Evolutionary conservation across 1,139 yeast genomes (phyloP), one percentile per base, ranked within the genome.

Genomic region (Nadsonia starkeyi-henricii): DNA sequence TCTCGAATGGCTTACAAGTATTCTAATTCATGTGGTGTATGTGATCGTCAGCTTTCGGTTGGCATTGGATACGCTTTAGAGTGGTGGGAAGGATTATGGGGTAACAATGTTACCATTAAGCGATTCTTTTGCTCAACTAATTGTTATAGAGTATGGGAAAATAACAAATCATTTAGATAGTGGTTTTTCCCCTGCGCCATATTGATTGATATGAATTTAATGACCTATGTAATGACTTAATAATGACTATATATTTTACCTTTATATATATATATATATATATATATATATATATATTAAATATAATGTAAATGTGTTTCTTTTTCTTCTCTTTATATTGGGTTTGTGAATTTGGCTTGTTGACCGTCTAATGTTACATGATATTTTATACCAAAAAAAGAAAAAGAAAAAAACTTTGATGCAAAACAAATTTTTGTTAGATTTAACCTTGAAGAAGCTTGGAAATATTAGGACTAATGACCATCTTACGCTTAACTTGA

Each of bases 31-130:
- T 79, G 85, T 55, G 74, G 78, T 1, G 64, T 65, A 20, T 79
- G 85, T 56, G 59, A 64, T 1, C 49, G 58, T 7, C 61, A 65
- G 23, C 66, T 74, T 39, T 68, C 76, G 7, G 70, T 73, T 46
- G 75, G 79, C 1, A 69, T 72, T 12, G 82, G 81, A 0, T 74
- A 75, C 54, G 70, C 72, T 1, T 56, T 73, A 45, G 84, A 79
- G 56, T 78, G 81, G 80, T 78, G 83, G 81, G 76, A 76, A 15
- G 39, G 39, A 13, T 12, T 33, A 13, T 33, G 39, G 39, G 39
- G 39, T 33, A 33, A 47, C 46, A 44, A 47, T 13, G 39, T 33
- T 15, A 33, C 54, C 5, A 52, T 54, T 42, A 48, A 53, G 21
- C 52, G 58, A 7, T 48, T 48, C 13, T 50, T 58, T 45, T 59